A percentile compares a stretch with the other conserved stretches of the same genome.
Evolutionary conservation across 2,329 filamentous ascomycete genomes (phyloP).

Genomic region (Ceratocystiopsis sp.): DNA sequence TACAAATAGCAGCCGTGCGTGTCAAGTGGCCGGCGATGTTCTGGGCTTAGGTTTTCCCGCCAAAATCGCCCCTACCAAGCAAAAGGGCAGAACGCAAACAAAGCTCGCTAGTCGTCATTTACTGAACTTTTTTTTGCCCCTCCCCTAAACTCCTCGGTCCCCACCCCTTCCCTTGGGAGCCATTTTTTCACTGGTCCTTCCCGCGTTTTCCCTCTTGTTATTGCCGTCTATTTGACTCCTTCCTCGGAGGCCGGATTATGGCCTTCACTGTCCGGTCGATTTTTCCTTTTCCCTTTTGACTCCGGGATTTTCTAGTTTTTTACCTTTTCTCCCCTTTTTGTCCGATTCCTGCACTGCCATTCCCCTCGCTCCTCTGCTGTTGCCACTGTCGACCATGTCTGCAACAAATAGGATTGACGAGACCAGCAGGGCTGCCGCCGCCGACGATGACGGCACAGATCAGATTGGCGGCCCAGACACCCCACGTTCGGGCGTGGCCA

Average conservation of each 20-base stretch:
- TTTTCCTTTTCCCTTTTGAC: background rate
- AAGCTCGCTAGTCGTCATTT: conserved; percentile 4
- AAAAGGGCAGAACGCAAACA: no score
- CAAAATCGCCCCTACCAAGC: background rate
- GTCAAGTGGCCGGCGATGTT: no score
- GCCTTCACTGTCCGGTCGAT: background rate
- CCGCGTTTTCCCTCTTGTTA: conserved; percentile 1
- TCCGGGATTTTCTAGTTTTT: no score
- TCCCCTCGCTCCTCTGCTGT: background rate
- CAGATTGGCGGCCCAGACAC: conserved; percentile 63
- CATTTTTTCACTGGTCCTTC: conserved; percentile 5
- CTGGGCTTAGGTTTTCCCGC: no score
- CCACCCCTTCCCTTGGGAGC: conserved; percentile 8
- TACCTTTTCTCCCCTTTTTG: background rate
- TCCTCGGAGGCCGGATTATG: background rate
- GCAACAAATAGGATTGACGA: conserved; percentile 34
- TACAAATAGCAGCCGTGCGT: no score
- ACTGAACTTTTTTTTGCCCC: conserved; percentile 7
- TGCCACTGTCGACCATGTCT: conserved; percentile 7
- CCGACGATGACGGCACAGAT: conserved; percentile 56
- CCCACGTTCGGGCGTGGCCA: conserved; percentile 79
- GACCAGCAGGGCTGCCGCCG: conserved; percentile 33
- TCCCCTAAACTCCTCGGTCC: conserved; percentile 5
- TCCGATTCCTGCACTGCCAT: background rate
- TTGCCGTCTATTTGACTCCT: conserved; percentile 1